Conservation (phyloP, 441 rosid genomes). For the Euphorbia schlechtendalii region DNA sequence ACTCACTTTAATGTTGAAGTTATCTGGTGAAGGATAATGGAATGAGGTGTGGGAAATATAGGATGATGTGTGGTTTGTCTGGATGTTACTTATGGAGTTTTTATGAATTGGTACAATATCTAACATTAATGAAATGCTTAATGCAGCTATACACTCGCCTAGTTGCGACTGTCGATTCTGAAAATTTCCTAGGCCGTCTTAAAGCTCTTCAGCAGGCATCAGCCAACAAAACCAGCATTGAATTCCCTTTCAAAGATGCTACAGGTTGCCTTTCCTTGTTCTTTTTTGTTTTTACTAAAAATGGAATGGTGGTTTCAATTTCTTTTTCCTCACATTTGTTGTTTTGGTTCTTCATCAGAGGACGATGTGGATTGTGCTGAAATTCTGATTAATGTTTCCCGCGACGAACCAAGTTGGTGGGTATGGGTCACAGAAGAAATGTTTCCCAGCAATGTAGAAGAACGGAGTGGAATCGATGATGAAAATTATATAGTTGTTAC, state of each 20-base stretch:
- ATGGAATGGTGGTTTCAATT: background rate
- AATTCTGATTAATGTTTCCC: slow-evolving; percentile 53
- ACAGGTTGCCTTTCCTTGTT: slow-evolving; percentile 40
- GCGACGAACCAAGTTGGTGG: slow-evolving; percentile 93
- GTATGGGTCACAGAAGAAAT: slow-evolving; percentile 89
- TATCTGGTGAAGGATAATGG: background rate
- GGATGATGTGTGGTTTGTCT: background rate
- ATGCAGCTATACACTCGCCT: slow-evolving; percentile 60
- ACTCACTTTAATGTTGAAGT: background rate
- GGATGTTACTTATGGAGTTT: background rate
- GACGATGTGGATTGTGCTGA: slow-evolving; percentile 62
- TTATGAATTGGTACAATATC: slow-evolving; percentile 6
- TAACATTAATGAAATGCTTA: background rate
- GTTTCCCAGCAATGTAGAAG: slow-evolving; percentile 71
- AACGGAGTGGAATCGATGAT: slow-evolving; percentile 68
- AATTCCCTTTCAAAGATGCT: slow-evolving; percentile 80
- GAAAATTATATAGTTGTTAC: slow-evolving; percentile 63
- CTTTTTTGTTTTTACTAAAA: too few species aligned
- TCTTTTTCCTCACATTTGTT: background rate
- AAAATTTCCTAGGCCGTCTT: slow-evolving; percentile 50
- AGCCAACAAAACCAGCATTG: slow-evolving; percentile 34
- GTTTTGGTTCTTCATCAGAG: slow-evolving; percentile 28
- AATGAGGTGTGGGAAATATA: background rate
- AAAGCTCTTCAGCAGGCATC: slow-evolving; percentile 43
- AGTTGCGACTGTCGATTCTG: slow-evolving; percentile 61